A percentile compares a stretch with the other conserved stretches of the same genome.
Conservation (phyloP, 768 basidiomycete species). For the Suillus lakei region DNA sequence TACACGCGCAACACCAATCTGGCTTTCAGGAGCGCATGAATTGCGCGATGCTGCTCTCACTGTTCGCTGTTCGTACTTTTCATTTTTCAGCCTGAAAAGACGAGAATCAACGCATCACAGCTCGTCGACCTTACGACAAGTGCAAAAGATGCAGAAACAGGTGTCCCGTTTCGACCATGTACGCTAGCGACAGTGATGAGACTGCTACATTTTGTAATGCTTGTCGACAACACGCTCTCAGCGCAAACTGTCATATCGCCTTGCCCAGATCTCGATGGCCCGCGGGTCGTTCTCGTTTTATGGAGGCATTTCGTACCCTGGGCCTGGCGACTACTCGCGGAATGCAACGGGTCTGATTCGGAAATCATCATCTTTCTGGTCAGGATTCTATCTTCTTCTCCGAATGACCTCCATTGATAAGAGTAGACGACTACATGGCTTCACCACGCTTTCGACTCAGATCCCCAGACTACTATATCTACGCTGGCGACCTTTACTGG, state of each 20-base stretch:
- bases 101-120: slow-evolving; percentile 15
- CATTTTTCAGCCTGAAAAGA: not conserved
- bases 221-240: slow-evolving; percentile 23
- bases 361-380: slow-evolving; percentile 58
- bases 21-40: slow-evolving; percentile 31
- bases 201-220: slow-evolving; percentile 47
- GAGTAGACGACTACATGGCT: slow-evolving; percentile 60
- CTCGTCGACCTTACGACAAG: slow-evolving; percentile 23
- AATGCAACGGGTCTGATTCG: slow-evolving; percentile 51
- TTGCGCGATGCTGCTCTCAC: slow-evolving; percentile 39
- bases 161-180: slow-evolving; percentile 48
- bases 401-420: slow-evolving; percentile 9
- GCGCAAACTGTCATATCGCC: slow-evolving; percentile 17
- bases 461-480: not conserved
- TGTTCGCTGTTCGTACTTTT: slow-evolving; percentile 39
- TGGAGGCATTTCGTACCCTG: slow-evolving; percentile 65
- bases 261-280: slow-evolving; percentile 38
- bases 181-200: slow-evolving; percentile 48
- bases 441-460: slow-evolving; percentile 32
- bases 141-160: not conserved
- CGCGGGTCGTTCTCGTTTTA: slow-evolving; percentile 56
- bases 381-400: slow-evolving; percentile 21
- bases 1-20: slow-evolving; percentile 3
- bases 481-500: not conserved
- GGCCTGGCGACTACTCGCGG: slow-evolving; percentile 69